Conservation (phyloP, 192 early-diverging fungal species). For the Backusella parvicylindrica region DNA sequence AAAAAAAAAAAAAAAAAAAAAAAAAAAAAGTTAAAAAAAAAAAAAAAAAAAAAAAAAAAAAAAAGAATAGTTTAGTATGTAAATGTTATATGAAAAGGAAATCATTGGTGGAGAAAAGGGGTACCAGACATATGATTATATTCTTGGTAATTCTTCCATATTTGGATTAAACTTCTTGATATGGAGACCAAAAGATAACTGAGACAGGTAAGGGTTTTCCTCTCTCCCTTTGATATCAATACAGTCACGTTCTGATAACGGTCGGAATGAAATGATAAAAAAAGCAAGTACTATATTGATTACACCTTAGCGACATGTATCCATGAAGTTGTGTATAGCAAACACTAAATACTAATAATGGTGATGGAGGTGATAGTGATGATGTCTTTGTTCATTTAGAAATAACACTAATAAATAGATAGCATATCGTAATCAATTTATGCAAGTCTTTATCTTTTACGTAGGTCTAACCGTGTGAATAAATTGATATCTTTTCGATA, state of each 20-base stretch:
- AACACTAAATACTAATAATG: no score
- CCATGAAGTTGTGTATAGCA: no score
- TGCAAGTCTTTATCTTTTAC: not conserved
- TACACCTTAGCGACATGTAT: not conserved
- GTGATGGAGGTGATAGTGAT: no score
- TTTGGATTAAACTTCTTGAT: slow-evolving; percentile 2
- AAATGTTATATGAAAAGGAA: not conserved
- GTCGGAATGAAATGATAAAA: not conserved
- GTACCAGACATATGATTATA: not conserved
- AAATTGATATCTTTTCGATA: not conserved
- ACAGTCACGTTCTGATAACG: not conserved
- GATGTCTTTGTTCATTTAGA: no score
- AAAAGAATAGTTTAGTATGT: not conserved
- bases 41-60: not conserved
- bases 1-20: not conserved
- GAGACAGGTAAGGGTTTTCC: not conserved
- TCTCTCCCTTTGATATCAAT: not conserved
- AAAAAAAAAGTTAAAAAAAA: not conserved
- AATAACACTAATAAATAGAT: not conserved
- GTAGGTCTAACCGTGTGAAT: not conserved
- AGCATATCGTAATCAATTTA: not conserved
- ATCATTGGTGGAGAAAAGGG: not conserved
- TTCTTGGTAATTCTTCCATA: not conserved
- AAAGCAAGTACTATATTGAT: not conserved
- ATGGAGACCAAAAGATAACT: not conserved